These are phyloP conservation scores for Knoxia roxburghii DNA, from an alignment of 257 asterid species.

Conservation along the genomic window DNA sequence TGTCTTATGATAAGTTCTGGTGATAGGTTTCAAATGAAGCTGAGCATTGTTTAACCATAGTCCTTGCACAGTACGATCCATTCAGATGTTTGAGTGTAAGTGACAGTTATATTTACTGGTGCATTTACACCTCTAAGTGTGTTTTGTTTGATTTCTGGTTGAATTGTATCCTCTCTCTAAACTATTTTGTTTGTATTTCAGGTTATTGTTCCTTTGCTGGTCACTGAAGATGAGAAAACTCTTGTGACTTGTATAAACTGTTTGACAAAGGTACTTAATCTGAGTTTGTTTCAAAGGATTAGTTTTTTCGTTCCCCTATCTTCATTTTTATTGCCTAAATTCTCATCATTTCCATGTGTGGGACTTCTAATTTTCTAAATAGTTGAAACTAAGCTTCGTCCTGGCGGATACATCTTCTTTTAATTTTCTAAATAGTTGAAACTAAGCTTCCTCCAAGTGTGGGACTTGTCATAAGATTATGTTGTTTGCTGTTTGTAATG, in stretches of 20 bases:
- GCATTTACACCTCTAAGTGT: neutral
- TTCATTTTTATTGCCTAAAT: neutral
- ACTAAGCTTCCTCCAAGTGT: no score
- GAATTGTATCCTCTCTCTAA: neutral
- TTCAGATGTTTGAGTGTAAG: slow-evolving; percentile 94
- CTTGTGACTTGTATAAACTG: slow-evolving; percentile 95
- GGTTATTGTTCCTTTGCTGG: slow-evolving; percentile 94
- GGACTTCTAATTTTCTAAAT: neutral
- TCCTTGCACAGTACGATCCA: slow-evolving; percentile 77
- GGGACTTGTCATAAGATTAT: slow-evolving; percentile 4
- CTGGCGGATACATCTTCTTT: no score
- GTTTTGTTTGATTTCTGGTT: neutral
- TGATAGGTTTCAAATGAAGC: slow-evolving; percentile 81
- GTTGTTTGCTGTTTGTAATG: slow-evolving; percentile 13
- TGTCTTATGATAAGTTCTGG: slow-evolving; percentile 21
- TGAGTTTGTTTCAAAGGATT: neutral
- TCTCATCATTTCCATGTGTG: neutral
- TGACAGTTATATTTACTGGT: slow-evolving; percentile 1
- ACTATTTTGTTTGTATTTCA: slow-evolving; percentile 25
- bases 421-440: no score
- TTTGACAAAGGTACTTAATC: slow-evolving; percentile 74
- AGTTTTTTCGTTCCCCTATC: no score
- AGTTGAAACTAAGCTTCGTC: neutral
- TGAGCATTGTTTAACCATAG: slow-evolving; percentile 79
- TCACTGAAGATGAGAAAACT: slow-evolving; percentile 93